Conservation (phyloP, 495 filamentous ascomycete species). For the Chaetomium cochliodes region DNA sequence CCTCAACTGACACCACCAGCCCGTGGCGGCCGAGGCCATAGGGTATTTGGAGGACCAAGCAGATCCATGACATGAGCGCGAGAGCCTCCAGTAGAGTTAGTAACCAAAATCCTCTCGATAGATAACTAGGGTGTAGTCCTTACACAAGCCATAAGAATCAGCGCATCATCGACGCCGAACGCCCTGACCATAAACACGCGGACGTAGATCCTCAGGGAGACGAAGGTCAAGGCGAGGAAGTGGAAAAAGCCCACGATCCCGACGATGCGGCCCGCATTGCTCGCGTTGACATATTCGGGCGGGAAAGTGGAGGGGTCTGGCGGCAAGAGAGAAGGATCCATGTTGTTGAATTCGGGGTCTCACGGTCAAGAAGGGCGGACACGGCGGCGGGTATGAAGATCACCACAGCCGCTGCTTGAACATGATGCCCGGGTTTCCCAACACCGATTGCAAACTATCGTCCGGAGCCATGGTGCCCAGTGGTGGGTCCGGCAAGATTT, state of each 20-base stretch:
- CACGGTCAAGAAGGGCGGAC: not conserved
- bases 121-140: not conserved
- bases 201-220: constrained; percentile 31
- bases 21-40: constrained; percentile 43
- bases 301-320: not conserved
- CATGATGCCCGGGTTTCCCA: not conserved
- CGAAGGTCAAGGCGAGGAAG: constrained; percentile 24
- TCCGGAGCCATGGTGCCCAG: not conserved
- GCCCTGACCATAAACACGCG: constrained; percentile 35
- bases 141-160: constrained; percentile 39
- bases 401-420: not conserved
- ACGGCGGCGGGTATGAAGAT: not conserved
- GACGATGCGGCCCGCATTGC: constrained; percentile 20
- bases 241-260: constrained; percentile 18
- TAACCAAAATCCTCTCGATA: not conserved
- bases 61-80: constrained; percentile 22
- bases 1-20: constrained; percentile 25
- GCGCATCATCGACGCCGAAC: constrained; percentile 42
- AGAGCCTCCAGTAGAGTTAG: constrained; percentile 2
- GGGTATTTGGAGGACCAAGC: constrained; percentile 29
- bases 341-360: not conserved
- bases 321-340: not conserved
- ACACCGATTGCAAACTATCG: not conserved
- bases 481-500: not conserved
- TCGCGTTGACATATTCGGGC: constrained; percentile 15